phyloP scores from a whole-genome alignment of 345 rosid species.

The Geranium rotundifolium region DNA sequence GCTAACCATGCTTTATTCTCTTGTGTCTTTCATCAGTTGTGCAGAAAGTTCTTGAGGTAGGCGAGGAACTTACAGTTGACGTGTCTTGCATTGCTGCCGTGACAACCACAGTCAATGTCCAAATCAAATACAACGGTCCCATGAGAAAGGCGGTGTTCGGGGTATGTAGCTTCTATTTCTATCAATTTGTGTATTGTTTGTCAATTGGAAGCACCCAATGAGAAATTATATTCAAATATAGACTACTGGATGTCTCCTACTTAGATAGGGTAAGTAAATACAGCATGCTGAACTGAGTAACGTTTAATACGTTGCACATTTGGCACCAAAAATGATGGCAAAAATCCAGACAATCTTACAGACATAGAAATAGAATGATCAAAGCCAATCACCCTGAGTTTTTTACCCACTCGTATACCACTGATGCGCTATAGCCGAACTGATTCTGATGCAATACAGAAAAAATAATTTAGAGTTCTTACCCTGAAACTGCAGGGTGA shows the following conservation, averaged over 20 bases:
- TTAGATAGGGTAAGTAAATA: no score
- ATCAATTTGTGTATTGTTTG: background rate
- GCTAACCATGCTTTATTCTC: slow-evolving; percentile 8
- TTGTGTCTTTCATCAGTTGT: slow-evolving; percentile 42
- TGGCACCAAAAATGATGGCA: no score
- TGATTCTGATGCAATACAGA: background rate
- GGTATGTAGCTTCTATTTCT: slow-evolving; percentile 28
- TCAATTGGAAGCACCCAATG: background rate
- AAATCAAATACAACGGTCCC: slow-evolving; percentile 78
- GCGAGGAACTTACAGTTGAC: slow-evolving; percentile 76
- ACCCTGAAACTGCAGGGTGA: slow-evolving; percentile 56
- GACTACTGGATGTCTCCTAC: no score
- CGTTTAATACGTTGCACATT: background rate
- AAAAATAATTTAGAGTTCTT: background rate
- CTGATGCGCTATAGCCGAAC: background rate
- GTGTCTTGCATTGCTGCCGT: slow-evolving; percentile 78
- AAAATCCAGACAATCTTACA: background rate
- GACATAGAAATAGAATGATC: no score
- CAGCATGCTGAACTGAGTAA: background rate
- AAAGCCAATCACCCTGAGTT: no score
- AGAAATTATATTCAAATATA: background rate
- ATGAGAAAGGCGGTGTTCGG: slow-evolving; percentile 83
- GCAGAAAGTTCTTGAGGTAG: slow-evolving; percentile 91
- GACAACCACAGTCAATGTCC: slow-evolving; percentile 60
- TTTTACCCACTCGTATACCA: background rate